Evolutionary conservation across 1,284 basidiomycete genomes (phyloP).

Genomic region (Rugosomyces carneus): DNA sequence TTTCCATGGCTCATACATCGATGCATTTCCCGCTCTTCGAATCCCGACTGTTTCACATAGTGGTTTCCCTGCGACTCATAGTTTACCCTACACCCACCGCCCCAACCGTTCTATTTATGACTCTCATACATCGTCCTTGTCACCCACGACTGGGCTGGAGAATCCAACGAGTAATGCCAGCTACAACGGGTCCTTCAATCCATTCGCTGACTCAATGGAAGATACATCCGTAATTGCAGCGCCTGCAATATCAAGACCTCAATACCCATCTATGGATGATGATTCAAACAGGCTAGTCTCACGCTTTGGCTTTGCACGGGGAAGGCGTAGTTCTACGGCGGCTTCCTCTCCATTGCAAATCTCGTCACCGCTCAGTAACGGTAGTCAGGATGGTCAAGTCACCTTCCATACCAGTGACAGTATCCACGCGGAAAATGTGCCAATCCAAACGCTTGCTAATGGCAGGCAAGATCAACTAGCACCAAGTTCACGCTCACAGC

Average conservation of each 20-base stretch:
- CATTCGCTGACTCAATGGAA: conserved; percentile 58
- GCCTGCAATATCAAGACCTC: conserved; percentile 22
- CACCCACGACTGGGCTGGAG: conserved; percentile 35
- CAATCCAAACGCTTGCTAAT: conserved; percentile 43
- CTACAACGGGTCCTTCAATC: conserved; percentile 74
- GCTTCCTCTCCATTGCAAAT: conserved; percentile 56
- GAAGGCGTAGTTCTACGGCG: conserved; percentile 52
- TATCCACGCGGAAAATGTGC: conserved; percentile 24
- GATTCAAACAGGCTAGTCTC: conserved; percentile 64
- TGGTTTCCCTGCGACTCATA: conserved; percentile 44
- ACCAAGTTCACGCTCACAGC: conserved; percentile 41
- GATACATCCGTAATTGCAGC: conserved; percentile 29
- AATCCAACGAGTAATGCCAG: conserved; percentile 41
- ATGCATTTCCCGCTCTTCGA: conserved; percentile 59
- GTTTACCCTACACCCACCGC: conserved; percentile 42
- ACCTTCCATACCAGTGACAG: conserved; percentile 39
- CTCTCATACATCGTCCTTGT: conserved; percentile 33
- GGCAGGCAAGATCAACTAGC: conserved; percentile 38
- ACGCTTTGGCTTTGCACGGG: conserved; percentile 79
- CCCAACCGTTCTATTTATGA: conserved; percentile 49
- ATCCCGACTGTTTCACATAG: conserved; percentile 25
- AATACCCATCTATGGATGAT: conserved; percentile 46
- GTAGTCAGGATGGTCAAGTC: conserved; percentile 42
- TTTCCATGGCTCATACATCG: conserved; percentile 55
- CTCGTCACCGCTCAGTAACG: conserved; percentile 46